These are phyloP conservation scores for Taphrina wiesneri DNA, from an alignment of 1,139 yeast genomes.

Conservation along the genomic window DNA sequence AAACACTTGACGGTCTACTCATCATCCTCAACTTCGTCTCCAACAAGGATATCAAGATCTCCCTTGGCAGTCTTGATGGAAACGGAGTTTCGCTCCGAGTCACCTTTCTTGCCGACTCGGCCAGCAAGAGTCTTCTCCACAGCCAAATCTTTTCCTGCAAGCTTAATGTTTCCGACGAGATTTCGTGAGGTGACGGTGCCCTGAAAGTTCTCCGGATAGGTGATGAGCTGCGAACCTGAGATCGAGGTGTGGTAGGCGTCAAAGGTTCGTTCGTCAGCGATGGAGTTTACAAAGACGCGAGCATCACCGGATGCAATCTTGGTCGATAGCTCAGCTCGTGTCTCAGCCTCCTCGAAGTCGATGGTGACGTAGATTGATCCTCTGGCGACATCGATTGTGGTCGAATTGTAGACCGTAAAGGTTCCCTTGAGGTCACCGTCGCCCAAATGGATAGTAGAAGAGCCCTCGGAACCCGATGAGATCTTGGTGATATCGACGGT, in stretches of 20 bases:
- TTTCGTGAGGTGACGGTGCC: conserved; percentile 32
- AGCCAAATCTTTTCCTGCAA: conserved; percentile 23
- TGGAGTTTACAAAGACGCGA: conserved; percentile 21
- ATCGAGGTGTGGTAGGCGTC: conserved; percentile 28
- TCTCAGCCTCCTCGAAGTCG: not conserved
- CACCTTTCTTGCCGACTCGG: conserved; percentile 31
- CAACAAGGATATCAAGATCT: conserved; percentile 22
- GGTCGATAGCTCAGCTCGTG: conserved; percentile 21
- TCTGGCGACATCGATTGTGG: conserved; percentile 30
- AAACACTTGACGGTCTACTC: not conserved
- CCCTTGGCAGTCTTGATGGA: conserved; percentile 34
- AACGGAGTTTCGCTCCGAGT: conserved; percentile 16
- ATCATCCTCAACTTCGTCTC: conserved; percentile 14
- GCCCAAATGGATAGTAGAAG: conserved; percentile 17
- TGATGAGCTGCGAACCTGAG: conserved; percentile 22
- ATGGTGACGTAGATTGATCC: conserved; percentile 24
- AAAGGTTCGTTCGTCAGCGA: conserved; percentile 16
- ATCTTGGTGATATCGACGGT: conserved; percentile 19
- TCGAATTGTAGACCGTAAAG: conserved; percentile 27
- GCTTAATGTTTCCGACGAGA: conserved; percentile 29
- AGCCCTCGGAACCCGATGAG: conserved; percentile 24
- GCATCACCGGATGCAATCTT: conserved; percentile 33
- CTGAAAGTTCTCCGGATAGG: conserved; percentile 28
- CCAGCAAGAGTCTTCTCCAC: conserved; percentile 28
- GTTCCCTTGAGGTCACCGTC: conserved; percentile 28